These are phyloP conservation scores for Penicillium sp. DNA, from an alignment of 2,329 filamentous ascomycete species.

Conservation along the genomic window DNA sequence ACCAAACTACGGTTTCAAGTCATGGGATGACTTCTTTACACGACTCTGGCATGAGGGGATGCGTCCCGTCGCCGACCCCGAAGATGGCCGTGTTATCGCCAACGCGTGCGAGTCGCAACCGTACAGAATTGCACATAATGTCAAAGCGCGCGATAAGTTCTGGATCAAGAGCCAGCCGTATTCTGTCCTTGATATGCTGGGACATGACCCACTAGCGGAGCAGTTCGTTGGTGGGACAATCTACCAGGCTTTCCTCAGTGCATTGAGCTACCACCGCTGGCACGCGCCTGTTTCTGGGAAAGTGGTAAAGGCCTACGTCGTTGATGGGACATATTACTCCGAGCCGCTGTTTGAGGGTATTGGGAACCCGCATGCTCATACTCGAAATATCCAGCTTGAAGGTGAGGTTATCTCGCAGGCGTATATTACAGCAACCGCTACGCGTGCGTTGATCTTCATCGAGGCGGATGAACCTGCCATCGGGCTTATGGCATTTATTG, in stretches of 20 bases:
- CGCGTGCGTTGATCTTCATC: constrained; percentile 64
- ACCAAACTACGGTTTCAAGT: constrained; percentile 51
- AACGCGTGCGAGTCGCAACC: constrained; percentile 62
- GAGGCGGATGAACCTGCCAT: constrained; percentile 62
- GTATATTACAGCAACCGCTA: constrained; percentile 63
- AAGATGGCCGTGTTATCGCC: constrained; percentile 47
- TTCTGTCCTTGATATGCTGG: constrained; percentile 60
- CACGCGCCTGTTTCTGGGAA: constrained; percentile 62
- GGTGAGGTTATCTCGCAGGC: constrained; percentile 50
- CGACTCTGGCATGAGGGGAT: constrained; percentile 51
- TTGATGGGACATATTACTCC: constrained; percentile 64
- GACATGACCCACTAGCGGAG: constrained; percentile 46
- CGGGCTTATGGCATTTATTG: constrained; percentile 65
- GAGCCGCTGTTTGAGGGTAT: constrained; percentile 53
- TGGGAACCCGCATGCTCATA: constrained; percentile 25
- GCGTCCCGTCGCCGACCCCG: constrained; percentile 56
- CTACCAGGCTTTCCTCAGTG: constrained; percentile 66
- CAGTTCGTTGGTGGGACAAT: constrained; percentile 60
- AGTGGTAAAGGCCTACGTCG: constrained; percentile 53
- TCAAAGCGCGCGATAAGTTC: constrained; percentile 57
- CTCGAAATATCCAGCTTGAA: constrained; percentile 26
- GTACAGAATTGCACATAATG: constrained; percentile 49
- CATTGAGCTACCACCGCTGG: constrained; percentile 67
- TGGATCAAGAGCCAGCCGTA: constrained; percentile 67
- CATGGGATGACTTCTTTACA: constrained; percentile 69